Evolutionary conservation across 139 green algal species (phyloP).

Genomic region (Auxenochlorella pyrenoidosa): DNA sequence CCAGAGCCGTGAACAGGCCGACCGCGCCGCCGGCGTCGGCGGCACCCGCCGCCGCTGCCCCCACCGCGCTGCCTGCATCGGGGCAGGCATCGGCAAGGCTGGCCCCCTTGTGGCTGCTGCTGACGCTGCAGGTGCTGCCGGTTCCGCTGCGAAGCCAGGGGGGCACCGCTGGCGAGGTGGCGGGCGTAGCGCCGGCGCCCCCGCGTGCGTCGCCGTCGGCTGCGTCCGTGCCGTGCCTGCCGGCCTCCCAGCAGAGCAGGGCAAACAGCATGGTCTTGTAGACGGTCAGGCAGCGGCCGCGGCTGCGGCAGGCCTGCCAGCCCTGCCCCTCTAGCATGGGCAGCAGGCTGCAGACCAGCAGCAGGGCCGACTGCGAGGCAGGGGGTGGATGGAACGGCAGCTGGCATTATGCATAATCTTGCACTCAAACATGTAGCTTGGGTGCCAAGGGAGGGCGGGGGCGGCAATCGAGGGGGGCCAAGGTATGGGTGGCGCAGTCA

Average conservation of each 20-base stretch:
- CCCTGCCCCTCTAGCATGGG: not conserved
- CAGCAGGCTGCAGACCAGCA: constrained; percentile 19
- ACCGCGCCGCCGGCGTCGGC: too few relatives aligned
- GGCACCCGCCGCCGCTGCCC: too few relatives aligned
- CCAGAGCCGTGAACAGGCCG: too few relatives aligned
- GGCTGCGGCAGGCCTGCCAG: constrained; percentile 16
- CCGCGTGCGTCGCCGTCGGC: not conserved
- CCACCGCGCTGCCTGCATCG: not conserved
- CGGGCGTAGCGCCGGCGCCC: not conserved
- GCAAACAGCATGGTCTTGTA: constrained; percentile 16
- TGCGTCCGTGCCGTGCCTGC: not conserved
- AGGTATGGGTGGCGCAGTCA: too few relatives aligned
- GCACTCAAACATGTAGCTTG: too few relatives aligned
- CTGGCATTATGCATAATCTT: not conserved
- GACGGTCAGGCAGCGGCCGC: not conserved
- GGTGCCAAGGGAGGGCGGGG: too few relatives aligned
- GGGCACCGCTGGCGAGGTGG: not conserved
- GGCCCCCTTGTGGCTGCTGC: too few relatives aligned
- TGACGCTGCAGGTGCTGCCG: too few relatives aligned
- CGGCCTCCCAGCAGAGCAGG: not conserved
- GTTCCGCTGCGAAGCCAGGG: not conserved
- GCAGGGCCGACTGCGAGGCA: not conserved
- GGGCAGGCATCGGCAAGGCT: not conserved
- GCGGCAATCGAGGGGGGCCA: too few relatives aligned
- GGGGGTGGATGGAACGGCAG: too few relatives aligned